These are phyloP conservation scores for Sphaceloma murrayae DNA, from an alignment of 2,329 filamentous ascomycete species.

Conservation along the genomic window DNA sequence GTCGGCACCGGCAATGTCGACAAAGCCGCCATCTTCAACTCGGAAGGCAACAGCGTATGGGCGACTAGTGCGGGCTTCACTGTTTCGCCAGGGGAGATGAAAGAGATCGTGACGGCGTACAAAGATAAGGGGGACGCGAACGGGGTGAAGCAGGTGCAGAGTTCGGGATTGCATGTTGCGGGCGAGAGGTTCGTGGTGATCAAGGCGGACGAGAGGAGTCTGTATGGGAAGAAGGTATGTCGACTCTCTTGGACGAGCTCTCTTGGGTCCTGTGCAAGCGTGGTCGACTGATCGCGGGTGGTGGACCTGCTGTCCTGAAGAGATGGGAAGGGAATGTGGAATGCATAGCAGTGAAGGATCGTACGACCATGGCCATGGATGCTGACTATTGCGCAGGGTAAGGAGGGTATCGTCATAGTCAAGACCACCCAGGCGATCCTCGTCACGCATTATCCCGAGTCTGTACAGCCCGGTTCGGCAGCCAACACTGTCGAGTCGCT, in stretches of 20 bases:
- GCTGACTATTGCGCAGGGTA: conserved; percentile 46
- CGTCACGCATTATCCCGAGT: conserved; percentile 74
- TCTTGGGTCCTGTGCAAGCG: no score
- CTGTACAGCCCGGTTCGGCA: conserved; percentile 62
- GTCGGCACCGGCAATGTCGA: conserved; percentile 70
- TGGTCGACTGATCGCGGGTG: no score
- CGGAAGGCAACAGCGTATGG: conserved; percentile 72
- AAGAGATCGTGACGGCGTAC: conserved; percentile 42
- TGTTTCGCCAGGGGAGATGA: conserved; percentile 49
- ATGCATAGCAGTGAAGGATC: no score
- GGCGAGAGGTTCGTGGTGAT: conserved; percentile 71
- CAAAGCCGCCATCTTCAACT: conserved; percentile 76
- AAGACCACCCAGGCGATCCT: conserved; percentile 87
- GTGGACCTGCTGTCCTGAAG: no score
- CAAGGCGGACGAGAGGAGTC: conserved; percentile 63
- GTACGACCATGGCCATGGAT: no score
- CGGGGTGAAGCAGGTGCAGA: conserved; percentile 56
- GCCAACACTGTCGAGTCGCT: conserved; percentile 72
- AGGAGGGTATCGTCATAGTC: conserved; percentile 68
- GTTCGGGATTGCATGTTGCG: conserved; percentile 63
- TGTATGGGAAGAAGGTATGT: conserved; percentile 77
- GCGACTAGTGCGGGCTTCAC: conserved; percentile 60
- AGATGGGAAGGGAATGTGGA: no score
- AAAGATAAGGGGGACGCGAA: conserved; percentile 43
- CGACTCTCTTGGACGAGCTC: neutral